Base-by-base conservation (phyloP, 1,284 basidiomycete species). In the Trichosporon inkin region DNA sequence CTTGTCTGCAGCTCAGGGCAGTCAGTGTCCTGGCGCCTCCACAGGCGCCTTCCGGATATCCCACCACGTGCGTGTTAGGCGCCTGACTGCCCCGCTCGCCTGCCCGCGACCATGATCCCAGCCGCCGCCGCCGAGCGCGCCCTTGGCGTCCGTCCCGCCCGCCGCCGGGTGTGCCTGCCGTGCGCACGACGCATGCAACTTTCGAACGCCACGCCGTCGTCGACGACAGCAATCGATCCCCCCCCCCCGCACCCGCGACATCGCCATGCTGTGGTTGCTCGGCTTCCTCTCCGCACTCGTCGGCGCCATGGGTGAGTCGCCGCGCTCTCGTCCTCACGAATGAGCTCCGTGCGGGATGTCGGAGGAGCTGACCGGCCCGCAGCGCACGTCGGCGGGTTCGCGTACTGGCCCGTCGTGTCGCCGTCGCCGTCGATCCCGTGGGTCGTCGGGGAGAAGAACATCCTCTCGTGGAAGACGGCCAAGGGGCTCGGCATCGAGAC, bases 321-420 rank as follows among this genome's bases (percentile, higher is more conserved):
- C 36, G 28, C 11, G 6, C 11, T 3, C 36, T 13, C 3, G 3
- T 14, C 36, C 36, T n/a, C 36, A 38, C 36, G 7, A 13, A 10
- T 44, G 6, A 11, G 20, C 20, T 7, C 40, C 14, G 6, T 6
- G 17, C 20, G 17, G 38, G 14, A 8, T 28, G 16, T 14, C 24
- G 8, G 28, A 32, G 5, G 16, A 49, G 44, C 44, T 49, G 28
- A 49, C 24, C n/a, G n/a, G n/a, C n/a, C 4, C 6, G 3, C 44
- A 49, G 44, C 44, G 22, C 24, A 49, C 44, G 44, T 49, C 44
- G 44, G 44, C 44, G 44, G 44, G 16, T 49, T 49, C 44, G 44
- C 44, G 16, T 79, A 76, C 68, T 79, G 75, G 75, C 77, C 77
- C 14, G 67, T 79, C 36, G 57, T 68, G 19, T 64, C 68, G 24